These are phyloP conservation scores for Triglochin maritima DNA, from an alignment of 106 monocot species.

Conservation along the genomic window DNA sequence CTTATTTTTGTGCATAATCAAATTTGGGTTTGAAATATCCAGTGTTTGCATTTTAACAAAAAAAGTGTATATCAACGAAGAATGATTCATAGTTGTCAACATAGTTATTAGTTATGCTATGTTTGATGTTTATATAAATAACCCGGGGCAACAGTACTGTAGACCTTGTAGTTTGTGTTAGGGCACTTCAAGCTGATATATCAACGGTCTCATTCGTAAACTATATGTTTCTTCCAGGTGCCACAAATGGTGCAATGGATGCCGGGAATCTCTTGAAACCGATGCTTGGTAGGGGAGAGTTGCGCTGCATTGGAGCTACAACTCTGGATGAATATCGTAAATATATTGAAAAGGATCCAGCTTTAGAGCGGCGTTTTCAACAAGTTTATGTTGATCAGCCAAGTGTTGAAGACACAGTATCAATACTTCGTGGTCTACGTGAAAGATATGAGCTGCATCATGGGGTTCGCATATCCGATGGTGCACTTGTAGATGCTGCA, in stretches of 20 bases:
- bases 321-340: conserved; percentile 96
- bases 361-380: conserved; percentile 92
- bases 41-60: too few relatives aligned
- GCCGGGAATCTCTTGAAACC: conserved; percentile 95
- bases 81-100: too few relatives aligned
- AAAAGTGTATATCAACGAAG: too few relatives aligned
- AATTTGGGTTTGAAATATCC: too few relatives aligned
- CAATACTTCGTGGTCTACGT: conserved; percentile 89
- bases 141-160: too few relatives aligned
- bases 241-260: conserved; percentile 98
- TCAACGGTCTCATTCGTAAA: too few relatives aligned
- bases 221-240: conserved; percentile 34
- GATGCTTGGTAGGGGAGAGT: conserved; percentile 95
- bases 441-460: conserved; percentile 98
- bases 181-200: too few relatives aligned
- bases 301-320: conserved; percentile 97
- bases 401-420: conserved; percentile 82
- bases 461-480: conserved; percentile 89
- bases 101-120: too few relatives aligned
- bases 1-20: too few relatives aligned
- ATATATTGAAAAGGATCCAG: conserved; percentile 98
- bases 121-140: too few relatives aligned
- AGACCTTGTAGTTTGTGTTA: too few relatives aligned
- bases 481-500: conserved; percentile 90
- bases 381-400: conserved; percentile 99